Evolutionary conservation across 164 flowering plant species (phyloP).

Genomic region (Echeveria elegans): DNA sequence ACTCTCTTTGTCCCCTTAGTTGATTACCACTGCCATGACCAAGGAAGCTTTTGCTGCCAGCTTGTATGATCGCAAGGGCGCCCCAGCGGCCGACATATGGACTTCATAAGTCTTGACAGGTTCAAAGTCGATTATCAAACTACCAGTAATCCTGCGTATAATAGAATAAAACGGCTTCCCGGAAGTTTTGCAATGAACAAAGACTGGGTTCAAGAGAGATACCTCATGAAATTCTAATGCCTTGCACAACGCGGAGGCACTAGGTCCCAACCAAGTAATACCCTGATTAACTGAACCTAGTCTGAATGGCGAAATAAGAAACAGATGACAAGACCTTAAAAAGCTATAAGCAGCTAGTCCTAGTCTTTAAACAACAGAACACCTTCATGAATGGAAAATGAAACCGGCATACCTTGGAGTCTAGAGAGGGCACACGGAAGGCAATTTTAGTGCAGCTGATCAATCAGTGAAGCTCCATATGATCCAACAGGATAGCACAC

Average conservation of each 20-base stretch:
- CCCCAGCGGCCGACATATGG: conserved; percentile 90
- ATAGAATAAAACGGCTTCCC: conserved; percentile 88
- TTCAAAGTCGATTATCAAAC: conserved; percentile 73
- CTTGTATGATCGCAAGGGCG: conserved; percentile 81
- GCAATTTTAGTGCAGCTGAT: neutral
- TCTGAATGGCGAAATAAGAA: no score
- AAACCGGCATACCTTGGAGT: neutral
- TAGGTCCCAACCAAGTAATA: conserved; percentile 67
- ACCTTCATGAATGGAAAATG: neutral
- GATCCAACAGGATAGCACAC: neutral
- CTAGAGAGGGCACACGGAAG: neutral
- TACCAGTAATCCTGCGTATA: conserved; percentile 62
- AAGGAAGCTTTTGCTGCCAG: conserved; percentile 87
- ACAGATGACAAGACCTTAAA: no score
- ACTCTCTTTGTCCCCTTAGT: conserved; percentile 58
- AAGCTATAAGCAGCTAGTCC: no score
- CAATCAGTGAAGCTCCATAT: neutral
- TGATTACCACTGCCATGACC: conserved; percentile 84
- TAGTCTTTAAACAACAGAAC: no score
- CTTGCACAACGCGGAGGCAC: conserved; percentile 71
- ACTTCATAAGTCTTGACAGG: conserved; percentile 81
- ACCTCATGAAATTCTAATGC: conserved; percentile 70
- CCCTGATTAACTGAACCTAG: no score
- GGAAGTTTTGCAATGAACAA: conserved; percentile 78
- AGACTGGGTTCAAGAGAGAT: conserved; percentile 65